phyloP scores from a whole-genome alignment of 2,329 filamentous ascomycete species.

The Thermochaetoides dissita region DNA sequence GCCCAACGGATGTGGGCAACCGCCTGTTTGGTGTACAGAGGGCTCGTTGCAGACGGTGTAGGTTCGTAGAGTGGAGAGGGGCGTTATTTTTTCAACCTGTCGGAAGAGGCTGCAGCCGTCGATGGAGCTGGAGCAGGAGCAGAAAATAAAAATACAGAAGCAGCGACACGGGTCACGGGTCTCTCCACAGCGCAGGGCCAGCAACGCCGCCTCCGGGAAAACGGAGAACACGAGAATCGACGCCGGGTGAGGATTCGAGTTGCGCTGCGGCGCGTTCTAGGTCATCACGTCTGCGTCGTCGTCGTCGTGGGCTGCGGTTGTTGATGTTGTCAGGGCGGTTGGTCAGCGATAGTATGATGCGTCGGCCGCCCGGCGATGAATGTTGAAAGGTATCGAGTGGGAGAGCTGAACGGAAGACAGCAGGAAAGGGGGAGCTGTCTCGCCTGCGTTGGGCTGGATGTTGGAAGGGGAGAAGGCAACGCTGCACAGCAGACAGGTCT shows the following conservation, averaged over 20 bases:
- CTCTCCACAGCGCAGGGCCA: conserved; percentile 9
- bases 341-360: conserved; percentile 1
- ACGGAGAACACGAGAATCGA: conserved; percentile 6
- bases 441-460: too few relatives aligned
- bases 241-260: conserved; percentile 2
- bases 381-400: conserved; percentile 7
- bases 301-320: conserved; percentile 1
- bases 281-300: conserved; percentile 7
- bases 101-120: conserved; percentile 9
- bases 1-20: conserved; percentile 1
- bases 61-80: conserved; percentile 13
- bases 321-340: conserved; percentile 8
- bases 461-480: conserved; percentile 4
- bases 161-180: too few relatives aligned
- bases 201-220: conserved; percentile 1
- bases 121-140: conserved; percentile 5
- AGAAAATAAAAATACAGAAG: conserved; percentile 1
- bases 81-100: conserved; percentile 15
- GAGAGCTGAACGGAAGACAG: background rate
- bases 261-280: conserved; percentile 1
- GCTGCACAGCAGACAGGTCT: conserved; percentile 5
- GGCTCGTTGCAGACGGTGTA: conserved; percentile 8
- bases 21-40: conserved; percentile 1
- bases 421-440: too few relatives aligned
- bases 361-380: conserved; percentile 1